Evolutionary conservation across 495 filamentous ascomycete genomes (phyloP).

Genomic region (Thozetella sp.): DNA sequence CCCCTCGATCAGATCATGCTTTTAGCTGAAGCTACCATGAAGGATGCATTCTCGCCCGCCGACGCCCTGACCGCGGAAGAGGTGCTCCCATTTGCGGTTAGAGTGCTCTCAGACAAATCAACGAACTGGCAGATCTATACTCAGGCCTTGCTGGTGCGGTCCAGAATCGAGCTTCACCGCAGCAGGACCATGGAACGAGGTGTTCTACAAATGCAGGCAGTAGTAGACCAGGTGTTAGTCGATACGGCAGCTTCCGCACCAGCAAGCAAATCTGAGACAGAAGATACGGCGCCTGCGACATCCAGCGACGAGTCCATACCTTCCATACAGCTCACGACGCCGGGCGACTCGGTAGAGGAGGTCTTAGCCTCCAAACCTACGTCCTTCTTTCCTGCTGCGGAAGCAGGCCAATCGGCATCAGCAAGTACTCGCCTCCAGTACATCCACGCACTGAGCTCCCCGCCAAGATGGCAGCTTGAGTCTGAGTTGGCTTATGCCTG

Average conservation of each 20-base stretch:
- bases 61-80: slow-evolving; percentile 90
- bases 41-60: slow-evolving; percentile 77
- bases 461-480: slow-evolving; percentile 91
- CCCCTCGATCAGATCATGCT: slow-evolving; percentile 86
- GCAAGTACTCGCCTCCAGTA: slow-evolving; percentile 76
- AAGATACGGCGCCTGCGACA: slow-evolving; percentile 13
- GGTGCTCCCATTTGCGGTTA: slow-evolving; percentile 84
- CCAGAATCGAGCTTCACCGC: slow-evolving; percentile 82
- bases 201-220: slow-evolving; percentile 90
- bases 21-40: slow-evolving; percentile 83
- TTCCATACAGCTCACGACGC: slow-evolving; percentile 33
- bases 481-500: slow-evolving; percentile 90
- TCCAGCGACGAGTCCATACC: slow-evolving; percentile 27
- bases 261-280: slow-evolving; percentile 12
- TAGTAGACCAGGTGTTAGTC: slow-evolving; percentile 94
- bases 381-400: slow-evolving; percentile 82
- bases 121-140: slow-evolving; percentile 99
- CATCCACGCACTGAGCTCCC: slow-evolving; percentile 78
- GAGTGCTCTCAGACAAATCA: slow-evolving; percentile 84
- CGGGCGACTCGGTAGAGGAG: slow-evolving; percentile 11
- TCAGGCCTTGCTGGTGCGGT: slow-evolving; percentile 84
- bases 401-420: slow-evolving; percentile 75
- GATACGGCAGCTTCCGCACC: slow-evolving; percentile 64
- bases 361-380: slow-evolving; percentile 41
- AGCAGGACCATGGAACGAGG: slow-evolving; percentile 86